Evolutionary conservation across 805 yeast species (phyloP).

Genomic region (Cyberlindnera meyerae): DNA sequence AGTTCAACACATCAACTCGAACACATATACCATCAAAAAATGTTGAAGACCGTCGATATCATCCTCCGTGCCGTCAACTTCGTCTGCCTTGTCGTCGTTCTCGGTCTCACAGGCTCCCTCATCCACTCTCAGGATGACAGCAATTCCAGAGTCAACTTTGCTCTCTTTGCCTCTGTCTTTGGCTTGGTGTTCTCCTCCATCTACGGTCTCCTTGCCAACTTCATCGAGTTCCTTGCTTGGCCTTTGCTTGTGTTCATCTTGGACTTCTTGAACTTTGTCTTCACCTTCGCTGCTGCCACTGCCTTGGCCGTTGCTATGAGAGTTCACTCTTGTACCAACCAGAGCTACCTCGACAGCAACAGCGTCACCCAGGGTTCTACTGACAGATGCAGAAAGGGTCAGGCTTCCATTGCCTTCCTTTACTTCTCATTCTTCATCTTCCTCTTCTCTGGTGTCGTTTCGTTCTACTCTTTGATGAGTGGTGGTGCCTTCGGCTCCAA

Average conservation of each 20-base stretch:
- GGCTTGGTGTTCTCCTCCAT: conserved; percentile 76
- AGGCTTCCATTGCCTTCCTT: conserved; percentile 76
- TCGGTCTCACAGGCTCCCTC: conserved; percentile 89
- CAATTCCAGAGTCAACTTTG: conserved; percentile 81
- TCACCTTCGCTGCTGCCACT: conserved; percentile 92
- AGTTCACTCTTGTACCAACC: conserved; percentile 79
- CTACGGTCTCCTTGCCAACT: conserved; percentile 74
- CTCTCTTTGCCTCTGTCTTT: conserved; percentile 82
- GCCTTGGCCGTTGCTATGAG: conserved; percentile 90
- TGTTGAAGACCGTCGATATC: conserved; percentile 60
- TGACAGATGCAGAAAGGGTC: conserved; percentile 93
- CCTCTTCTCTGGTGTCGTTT: conserved; percentile 54
- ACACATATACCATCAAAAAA: conserved; percentile 12
- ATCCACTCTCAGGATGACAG: conserved; percentile 56
- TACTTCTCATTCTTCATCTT: conserved; percentile 80
- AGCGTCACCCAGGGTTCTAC: conserved; percentile 66
- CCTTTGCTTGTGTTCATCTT: conserved; percentile 69
- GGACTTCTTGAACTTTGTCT: conserved; percentile 86
- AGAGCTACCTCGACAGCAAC: conserved; percentile 58
- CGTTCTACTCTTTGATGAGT: conserved; percentile 47
- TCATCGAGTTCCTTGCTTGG: conserved; percentile 78
- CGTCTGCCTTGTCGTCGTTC: conserved; percentile 66
- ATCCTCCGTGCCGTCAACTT: conserved; percentile 72
- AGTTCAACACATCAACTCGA: neutral
- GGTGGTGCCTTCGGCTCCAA: conserved; percentile 57